These are phyloP conservation scores for Bruguiera gymnorhiza DNA, from an alignment of 345 rosid genomes.

Conservation along the genomic window DNA sequence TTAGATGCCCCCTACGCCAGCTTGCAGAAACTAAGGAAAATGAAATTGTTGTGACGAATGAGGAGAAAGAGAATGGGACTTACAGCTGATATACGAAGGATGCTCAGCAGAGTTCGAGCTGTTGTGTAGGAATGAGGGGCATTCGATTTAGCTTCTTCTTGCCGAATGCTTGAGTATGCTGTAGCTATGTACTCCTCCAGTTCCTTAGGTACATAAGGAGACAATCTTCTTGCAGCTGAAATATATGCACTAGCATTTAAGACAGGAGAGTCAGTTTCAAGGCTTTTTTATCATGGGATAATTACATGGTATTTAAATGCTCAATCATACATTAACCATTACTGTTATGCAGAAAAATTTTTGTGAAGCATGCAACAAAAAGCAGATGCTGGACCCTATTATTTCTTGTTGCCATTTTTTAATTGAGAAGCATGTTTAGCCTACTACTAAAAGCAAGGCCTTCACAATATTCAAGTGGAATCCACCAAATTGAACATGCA, in stretches of 20 bases:
- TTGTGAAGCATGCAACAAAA: not conserved
- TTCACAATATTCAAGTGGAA: no score
- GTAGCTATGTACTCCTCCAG: conserved; percentile 91
- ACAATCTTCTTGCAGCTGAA: conserved; percentile 91
- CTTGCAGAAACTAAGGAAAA: not conserved
- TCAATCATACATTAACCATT: not conserved
- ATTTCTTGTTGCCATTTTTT: no score
- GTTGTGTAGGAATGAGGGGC: conserved; percentile 96
- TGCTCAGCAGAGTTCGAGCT: conserved; percentile 86
- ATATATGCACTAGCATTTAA: conserved; percentile 66
- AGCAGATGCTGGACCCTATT: not conserved
- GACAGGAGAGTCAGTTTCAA: conserved; percentile 4
- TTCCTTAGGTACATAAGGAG: conserved; percentile 78
- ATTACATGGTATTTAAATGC: not conserved
- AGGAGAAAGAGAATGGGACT: conserved; percentile 24
- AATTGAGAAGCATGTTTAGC: not conserved
- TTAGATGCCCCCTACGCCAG: not conserved
- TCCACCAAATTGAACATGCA: no score
- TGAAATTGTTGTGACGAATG: not conserved
- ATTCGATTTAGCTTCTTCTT: conserved; percentile 89
- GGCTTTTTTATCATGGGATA: not conserved
- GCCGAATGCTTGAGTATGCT: conserved; percentile 87
- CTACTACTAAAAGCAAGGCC: conserved; percentile 9
- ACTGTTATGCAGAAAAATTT: not conserved
- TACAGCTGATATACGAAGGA: conserved; percentile 95